A percentile compares a stretch with the other conserved stretches of the same genome.
Evolutionary conservation across 2,329 filamentous ascomycete species (phyloP).

Genomic region (Venturia pyrina): DNA sequence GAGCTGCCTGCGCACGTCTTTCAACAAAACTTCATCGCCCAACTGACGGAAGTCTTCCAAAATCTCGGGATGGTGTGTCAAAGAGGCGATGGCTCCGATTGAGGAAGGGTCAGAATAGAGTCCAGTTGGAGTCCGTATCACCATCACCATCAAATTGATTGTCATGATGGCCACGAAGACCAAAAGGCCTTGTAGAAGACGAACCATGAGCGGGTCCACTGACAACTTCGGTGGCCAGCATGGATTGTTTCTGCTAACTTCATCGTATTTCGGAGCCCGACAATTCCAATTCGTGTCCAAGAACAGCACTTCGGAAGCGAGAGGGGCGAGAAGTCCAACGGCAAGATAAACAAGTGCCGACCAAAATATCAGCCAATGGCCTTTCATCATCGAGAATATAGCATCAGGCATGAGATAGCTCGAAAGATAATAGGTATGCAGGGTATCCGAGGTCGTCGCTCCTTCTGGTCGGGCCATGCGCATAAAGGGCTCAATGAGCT

Average conservation of each 20-base stretch:
- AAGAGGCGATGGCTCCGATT: constrained; percentile 8
- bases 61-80: constrained; percentile 12
- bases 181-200: constrained; percentile 8
- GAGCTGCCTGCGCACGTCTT: constrained; percentile 2
- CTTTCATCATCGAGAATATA: constrained; percentile 8
- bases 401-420: constrained; percentile 8
- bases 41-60: constrained; percentile 8
- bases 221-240: constrained; percentile 12
- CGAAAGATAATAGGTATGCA: constrained; percentile 11
- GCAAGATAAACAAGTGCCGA: constrained; percentile 9
- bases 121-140: constrained; percentile 7
- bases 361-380: constrained; percentile 11
- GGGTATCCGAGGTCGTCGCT: not conserved
- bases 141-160: constrained; percentile 7
- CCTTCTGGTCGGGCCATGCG: constrained; percentile 6
- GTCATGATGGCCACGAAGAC: constrained; percentile 11
- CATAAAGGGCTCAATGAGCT: constrained; percentile 11
- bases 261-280: not conserved
- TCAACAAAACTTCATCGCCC: not conserved
- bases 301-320: constrained; percentile 11
- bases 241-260: constrained; percentile 6
- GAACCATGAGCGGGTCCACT: constrained; percentile 9
- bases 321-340: constrained; percentile 4
- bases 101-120: constrained; percentile 11
- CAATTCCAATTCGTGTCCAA: constrained; percentile 12